Evolutionary conservation across 805 yeast genomes (phyloP).

Genomic region (Starmerella tilneyi): DNA sequence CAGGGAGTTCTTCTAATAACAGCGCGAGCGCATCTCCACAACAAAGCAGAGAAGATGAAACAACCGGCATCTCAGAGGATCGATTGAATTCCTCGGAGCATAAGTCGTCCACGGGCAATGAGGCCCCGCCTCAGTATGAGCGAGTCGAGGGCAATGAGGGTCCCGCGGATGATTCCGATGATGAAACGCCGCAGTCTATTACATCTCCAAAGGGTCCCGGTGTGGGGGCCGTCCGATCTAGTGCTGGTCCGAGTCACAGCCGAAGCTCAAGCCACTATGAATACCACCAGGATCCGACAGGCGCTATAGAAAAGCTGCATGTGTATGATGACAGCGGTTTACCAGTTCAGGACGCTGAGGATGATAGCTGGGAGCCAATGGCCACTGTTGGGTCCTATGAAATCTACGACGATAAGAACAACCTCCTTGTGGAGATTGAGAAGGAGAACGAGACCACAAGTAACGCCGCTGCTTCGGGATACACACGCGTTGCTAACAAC

Average conservation of each 20-base stretch:
- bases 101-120: neutral
- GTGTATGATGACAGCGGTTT: conserved; percentile 16
- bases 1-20: no score
- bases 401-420: conserved; percentile 65
- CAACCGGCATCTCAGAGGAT: no score
- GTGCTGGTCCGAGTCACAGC: conserved; percentile 1
- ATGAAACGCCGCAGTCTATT: conserved; percentile 1
- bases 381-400: conserved; percentile 67
- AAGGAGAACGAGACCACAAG: conserved; percentile 25
- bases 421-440: conserved; percentile 28
- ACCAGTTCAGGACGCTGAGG: conserved; percentile 25
- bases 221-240: no score
- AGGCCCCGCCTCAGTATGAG: no score
- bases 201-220: conserved; percentile 4
- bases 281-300: conserved; percentile 23
- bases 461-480: conserved; percentile 51
- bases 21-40: no score
- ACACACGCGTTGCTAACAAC: conserved; percentile 55
- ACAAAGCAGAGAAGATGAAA: no score
- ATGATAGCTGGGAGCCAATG: conserved; percentile 76
- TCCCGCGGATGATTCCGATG: neutral
- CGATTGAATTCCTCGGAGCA: no score
- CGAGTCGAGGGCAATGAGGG: neutral
- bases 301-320: conserved; percentile 20
- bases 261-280: conserved; percentile 19